phyloP scores from a whole-genome alignment of 2,329 filamentous ascomycete genomes.

The Zymoseptoria ardabiliae region DNA sequence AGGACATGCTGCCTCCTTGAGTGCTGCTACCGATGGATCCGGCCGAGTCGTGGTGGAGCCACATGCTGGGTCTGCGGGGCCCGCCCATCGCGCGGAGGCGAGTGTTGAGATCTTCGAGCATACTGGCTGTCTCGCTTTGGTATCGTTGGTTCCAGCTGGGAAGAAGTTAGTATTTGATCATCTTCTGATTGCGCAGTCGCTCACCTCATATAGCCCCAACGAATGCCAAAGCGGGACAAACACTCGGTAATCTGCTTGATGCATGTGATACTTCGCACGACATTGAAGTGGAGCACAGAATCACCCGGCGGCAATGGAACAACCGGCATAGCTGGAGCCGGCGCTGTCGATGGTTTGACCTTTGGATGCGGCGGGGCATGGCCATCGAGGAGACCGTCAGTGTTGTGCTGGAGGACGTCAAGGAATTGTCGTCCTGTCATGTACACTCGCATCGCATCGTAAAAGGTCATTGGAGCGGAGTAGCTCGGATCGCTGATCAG shows the following conservation, averaged over 20 bases:
- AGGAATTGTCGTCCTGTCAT: slow-evolving; percentile 56
- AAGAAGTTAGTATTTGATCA: slow-evolving; percentile 2
- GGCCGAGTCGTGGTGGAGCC: slow-evolving; percentile 20
- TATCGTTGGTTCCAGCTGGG: slow-evolving; percentile 42
- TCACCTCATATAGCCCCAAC: slow-evolving; percentile 42
- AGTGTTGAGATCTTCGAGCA: slow-evolving; percentile 37
- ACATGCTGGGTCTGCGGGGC: slow-evolving; percentile 21
- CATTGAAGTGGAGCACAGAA: slow-evolving; percentile 28
- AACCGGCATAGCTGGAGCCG: slow-evolving; percentile 29
- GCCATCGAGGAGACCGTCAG: slow-evolving; percentile 38
- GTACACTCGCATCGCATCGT: slow-evolving; percentile 78
- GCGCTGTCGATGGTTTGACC: slow-evolving; percentile 31
- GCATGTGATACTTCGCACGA: slow-evolving; percentile 37
- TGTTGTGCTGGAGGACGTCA: slow-evolving; percentile 48
- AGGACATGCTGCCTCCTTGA: slow-evolving; percentile 16
- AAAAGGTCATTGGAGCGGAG: slow-evolving; percentile 70
- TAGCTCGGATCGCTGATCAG: slow-evolving; percentile 54
- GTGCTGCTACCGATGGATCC: slow-evolving; percentile 21
- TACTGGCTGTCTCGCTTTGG: slow-evolving; percentile 36
- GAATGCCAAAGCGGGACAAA: slow-evolving; percentile 39
- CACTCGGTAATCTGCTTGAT: slow-evolving; percentile 43
- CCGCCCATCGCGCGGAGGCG: slow-evolving; percentile 30
- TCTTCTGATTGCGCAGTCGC: neutral
- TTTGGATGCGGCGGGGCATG: slow-evolving; percentile 35
- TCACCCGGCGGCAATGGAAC: slow-evolving; percentile 25